Conservation (phyloP, 192 early-diverging fungal species). For the Globomyces pollinis-pini region DNA sequence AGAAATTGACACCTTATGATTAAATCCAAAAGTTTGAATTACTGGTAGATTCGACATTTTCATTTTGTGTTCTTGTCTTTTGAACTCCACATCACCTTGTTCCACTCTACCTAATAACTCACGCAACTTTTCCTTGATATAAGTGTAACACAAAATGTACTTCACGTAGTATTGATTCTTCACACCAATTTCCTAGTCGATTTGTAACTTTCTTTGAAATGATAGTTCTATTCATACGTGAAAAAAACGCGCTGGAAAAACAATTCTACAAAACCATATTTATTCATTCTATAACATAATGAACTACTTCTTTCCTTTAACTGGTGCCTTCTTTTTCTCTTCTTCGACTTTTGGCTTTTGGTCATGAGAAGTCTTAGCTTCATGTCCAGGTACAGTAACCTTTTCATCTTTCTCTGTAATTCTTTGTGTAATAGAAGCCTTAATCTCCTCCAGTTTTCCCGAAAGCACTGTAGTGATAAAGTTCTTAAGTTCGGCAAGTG, state of each 20-base stretch:
- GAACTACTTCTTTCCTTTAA: slow-evolving; percentile 15
- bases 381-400: too few relatives aligned
- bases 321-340: slow-evolving; percentile 21
- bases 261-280: too few relatives aligned
- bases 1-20: too few relatives aligned
- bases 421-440: slow-evolving; percentile 24
- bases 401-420: slow-evolving; percentile 35
- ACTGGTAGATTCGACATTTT: not conserved
- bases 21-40: too few relatives aligned
- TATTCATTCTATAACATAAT: not conserved
- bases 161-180: slow-evolving; percentile 5
- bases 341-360: slow-evolving; percentile 23
- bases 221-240: not conserved
- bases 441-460: slow-evolving; percentile 38
- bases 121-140: slow-evolving; percentile 2
- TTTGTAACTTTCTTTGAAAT: slow-evolving; percentile 7
- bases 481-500: slow-evolving; percentile 24
- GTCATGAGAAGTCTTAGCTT: too few relatives aligned
- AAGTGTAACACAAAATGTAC: not conserved
- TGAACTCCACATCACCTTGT: slow-evolving; percentile 1
- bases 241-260: too few relatives aligned
- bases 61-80: not conserved
- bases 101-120: slow-evolving; percentile 9
- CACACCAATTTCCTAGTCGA: slow-evolving; percentile 11
- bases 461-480: slow-evolving; percentile 26